phyloP scores from a whole-genome alignment of 169 alveolate species.

The Eimeria falciformis region DNA sequence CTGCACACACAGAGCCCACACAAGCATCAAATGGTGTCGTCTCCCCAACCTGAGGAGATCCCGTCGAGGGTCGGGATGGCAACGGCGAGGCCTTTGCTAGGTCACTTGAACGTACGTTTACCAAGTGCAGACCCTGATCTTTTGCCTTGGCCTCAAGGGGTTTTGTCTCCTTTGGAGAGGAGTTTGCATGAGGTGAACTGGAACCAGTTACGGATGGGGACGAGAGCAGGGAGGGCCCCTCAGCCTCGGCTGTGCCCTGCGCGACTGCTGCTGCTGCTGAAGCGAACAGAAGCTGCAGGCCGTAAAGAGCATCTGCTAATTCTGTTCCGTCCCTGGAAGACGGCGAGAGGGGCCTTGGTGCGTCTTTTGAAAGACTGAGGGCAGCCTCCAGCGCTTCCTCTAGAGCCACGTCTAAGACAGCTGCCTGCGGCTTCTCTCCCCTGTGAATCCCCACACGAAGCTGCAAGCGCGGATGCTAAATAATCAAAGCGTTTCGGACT shows the following conservation, averaged over 20 bases:
- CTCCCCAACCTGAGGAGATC: too few species aligned
- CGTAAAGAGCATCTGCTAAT: neutral
- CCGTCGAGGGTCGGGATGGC: too few species aligned
- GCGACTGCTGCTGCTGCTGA: conserved; percentile 39
- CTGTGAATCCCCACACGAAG: too few species aligned
- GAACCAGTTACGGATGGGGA: neutral
- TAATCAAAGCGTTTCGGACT: too few species aligned
- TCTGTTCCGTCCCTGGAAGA: neutral
- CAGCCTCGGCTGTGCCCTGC: neutral
- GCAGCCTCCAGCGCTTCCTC: conserved; percentile 24
- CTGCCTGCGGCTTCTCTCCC: too few species aligned
- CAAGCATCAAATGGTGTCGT: too few species aligned
- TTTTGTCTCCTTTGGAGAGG: too few species aligned
- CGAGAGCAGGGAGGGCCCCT: neutral
- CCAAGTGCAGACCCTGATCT: neutral
- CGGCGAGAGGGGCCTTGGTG: neutral
- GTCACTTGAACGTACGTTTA: neutral
- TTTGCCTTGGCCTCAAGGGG: neutral
- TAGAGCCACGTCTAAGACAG: neutral
- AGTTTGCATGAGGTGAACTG: too few species aligned
- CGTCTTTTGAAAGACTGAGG: neutral
- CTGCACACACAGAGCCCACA: neutral
- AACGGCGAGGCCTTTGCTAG: too few species aligned
- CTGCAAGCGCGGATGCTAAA: too few species aligned
- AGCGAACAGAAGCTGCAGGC: neutral